phyloP scores from a whole-genome alignment of 169 alveolate genomes.

The Cryptosporidium parvum region DNA sequence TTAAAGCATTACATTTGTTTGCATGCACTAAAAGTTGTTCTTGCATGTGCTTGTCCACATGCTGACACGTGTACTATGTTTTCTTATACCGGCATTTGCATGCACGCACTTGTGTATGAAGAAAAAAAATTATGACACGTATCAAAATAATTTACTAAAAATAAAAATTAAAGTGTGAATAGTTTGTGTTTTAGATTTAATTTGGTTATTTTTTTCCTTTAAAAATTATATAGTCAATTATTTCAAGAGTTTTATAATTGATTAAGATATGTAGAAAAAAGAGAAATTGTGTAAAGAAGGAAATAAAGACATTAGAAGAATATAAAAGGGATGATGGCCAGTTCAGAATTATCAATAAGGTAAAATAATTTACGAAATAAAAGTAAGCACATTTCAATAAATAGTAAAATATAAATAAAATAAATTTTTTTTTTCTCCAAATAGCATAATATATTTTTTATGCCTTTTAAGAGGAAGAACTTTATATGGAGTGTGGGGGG shows the following conservation, averaged over 20 bases:
- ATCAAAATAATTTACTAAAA: not conserved
- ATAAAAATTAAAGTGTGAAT: not conserved
- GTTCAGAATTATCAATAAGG: not conserved
- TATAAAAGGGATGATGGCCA: too few relatives aligned
- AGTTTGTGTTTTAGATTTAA: too few relatives aligned
- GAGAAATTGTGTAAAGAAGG: not conserved
- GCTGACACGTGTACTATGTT: not conserved
- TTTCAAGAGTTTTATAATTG: too few relatives aligned
- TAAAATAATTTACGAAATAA: too few relatives aligned
- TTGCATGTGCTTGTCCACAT: conserved; percentile 16
- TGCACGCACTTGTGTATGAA: not conserved
- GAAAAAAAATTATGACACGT: not conserved
- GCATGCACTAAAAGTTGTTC: not conserved
- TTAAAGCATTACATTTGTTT: not conserved
- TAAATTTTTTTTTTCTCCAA: too few relatives aligned
- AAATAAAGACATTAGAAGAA: not conserved
- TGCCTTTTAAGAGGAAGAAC: conserved; percentile 24
- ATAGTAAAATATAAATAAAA: too few relatives aligned
- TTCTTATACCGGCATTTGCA: conserved; percentile 16
- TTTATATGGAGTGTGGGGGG: conserved; percentile 32
- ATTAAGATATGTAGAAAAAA: not conserved
- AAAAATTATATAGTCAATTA: too few relatives aligned
- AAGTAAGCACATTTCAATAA: too few relatives aligned
- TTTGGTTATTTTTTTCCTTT: too few relatives aligned
- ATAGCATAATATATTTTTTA: too few relatives aligned